Evolutionary conservation across 129 eudicot species (phyloP), one percentile per base, ranked within the genome.

Genomic region (Smallanthus sonchifolius): DNA sequence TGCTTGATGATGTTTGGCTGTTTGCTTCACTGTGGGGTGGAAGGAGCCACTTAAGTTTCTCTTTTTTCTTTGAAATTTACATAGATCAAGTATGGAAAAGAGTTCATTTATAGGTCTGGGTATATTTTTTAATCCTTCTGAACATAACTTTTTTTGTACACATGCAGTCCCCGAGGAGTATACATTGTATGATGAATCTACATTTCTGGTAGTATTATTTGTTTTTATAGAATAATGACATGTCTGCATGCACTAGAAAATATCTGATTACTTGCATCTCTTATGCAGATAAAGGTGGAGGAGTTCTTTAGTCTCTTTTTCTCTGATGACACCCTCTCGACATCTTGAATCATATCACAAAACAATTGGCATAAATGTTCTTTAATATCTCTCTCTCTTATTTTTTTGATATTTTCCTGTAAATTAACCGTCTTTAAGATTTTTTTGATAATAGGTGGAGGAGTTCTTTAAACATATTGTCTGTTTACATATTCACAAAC

Each of bases 291-390:
- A 70, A 82, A 75, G 59, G 98, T 79, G 70, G 90, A 90, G 77
- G 88, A 89, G 72, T 94, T 94, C 84, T 94, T 94, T 76, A 69
- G 75, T 76, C 73, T 86, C 73, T 94, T 88, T 72, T 83, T 85
- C 66, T 91, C 98, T 37, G 96, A 94, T 73, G 86, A 77, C 11
- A 87, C 93, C 34, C 69, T 80, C 66, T 82, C 73, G 55, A n/a
- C 91, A 90, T 81, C 83, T 86, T 38, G 87, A 90, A 79, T 85
- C 89, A 37, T 94, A 83, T 80, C 98, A 87, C 78, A 73, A 75
- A 43, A 83, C n/a, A n/a, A n/a, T n/a, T n/a, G n/a, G n/a, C n/a
- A n/a, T n/a, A n/a, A n/a, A n/a, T n/a, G n/a, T n/a, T n/a, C n/a
- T n/a, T n/a, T n/a, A n/a, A n/a, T n/a, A n/a, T n/a, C n/a, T n/a